phyloP scores from a whole-genome alignment of 1,284 basidiomycete species.

The Ceratobasidium sp. region DNA sequence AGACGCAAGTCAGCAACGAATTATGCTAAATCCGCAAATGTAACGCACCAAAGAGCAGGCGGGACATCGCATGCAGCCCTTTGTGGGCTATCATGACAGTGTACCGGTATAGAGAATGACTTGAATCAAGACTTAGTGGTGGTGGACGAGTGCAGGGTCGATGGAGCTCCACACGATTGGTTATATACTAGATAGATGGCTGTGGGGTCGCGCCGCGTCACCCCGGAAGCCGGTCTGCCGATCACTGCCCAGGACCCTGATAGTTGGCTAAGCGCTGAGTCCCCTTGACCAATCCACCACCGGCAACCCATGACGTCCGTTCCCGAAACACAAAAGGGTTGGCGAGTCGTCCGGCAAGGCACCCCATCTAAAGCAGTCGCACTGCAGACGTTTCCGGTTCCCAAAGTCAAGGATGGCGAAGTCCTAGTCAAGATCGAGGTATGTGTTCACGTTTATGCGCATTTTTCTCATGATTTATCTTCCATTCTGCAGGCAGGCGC shows the following conservation, averaged over 20 bases:
- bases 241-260: conserved; percentile 12
- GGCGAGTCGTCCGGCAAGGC: conserved; percentile 50
- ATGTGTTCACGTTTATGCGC: neutral
- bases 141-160: neutral
- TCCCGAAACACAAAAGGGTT: conserved; percentile 50
- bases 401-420: conserved; percentile 55
- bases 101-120: no score
- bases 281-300: neutral
- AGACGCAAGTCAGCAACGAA: neutral
- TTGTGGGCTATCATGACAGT: conserved; percentile 25
- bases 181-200: neutral
- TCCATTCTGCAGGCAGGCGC: conserved; percentile 59
- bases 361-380: conserved; percentile 57
- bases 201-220: conserved; percentile 25
- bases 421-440: conserved; percentile 63
- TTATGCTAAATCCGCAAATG: no score
- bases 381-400: conserved; percentile 60
- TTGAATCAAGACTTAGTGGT: neutral
- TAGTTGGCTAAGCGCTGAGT: neutral
- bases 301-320: conserved; percentile 37
- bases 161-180: conserved; percentile 3
- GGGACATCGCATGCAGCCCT: conserved; percentile 31
- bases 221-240: conserved; percentile 13
- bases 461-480: neutral
- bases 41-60: conserved; percentile 34